Evolutionary conservation across 495 filamentous ascomycete genomes (phyloP).

Genomic region (Penicillium mononematosum): DNA sequence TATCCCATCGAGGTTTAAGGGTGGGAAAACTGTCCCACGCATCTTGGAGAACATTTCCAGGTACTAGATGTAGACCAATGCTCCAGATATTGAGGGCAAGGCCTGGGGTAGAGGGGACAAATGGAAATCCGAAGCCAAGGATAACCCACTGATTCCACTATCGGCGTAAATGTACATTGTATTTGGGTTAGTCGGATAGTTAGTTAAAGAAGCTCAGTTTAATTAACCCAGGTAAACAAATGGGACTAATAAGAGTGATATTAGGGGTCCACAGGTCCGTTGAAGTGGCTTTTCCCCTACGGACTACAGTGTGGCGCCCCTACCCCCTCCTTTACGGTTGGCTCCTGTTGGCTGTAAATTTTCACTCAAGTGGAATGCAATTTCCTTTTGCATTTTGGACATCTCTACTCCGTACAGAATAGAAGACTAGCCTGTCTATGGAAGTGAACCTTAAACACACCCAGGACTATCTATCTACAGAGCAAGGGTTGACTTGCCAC

Average conservation of each 20-base stretch:
- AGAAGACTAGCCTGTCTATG: background rate
- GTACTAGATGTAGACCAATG: background rate
- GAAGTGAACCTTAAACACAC: background rate
- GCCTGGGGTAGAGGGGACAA: background rate
- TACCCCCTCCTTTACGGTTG: background rate
- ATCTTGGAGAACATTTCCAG: background rate
- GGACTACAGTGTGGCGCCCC: no score
- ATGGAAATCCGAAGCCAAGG: background rate
- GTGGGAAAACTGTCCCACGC: background rate
- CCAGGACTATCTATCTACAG: background rate
- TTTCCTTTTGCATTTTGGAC: background rate
- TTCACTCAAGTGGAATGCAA: background rate
- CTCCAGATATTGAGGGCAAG: background rate
- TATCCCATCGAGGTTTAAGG: background rate
- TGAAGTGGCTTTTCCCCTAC: background rate
- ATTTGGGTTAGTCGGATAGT: background rate
- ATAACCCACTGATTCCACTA: background rate
- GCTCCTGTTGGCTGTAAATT: background rate
- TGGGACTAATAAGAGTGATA: background rate
- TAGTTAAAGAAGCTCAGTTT: background rate
- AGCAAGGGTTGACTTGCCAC: background rate
- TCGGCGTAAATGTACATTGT: background rate
- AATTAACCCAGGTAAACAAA: background rate
- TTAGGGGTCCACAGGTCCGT: no score
- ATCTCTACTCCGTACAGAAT: no score